Percentiles rank a stretch among this genome's conserved stretches.
Evolutionary conservation across 1,284 basidiomycete species (phyloP).

Genomic region (Macrocystidia cucumis): DNA sequence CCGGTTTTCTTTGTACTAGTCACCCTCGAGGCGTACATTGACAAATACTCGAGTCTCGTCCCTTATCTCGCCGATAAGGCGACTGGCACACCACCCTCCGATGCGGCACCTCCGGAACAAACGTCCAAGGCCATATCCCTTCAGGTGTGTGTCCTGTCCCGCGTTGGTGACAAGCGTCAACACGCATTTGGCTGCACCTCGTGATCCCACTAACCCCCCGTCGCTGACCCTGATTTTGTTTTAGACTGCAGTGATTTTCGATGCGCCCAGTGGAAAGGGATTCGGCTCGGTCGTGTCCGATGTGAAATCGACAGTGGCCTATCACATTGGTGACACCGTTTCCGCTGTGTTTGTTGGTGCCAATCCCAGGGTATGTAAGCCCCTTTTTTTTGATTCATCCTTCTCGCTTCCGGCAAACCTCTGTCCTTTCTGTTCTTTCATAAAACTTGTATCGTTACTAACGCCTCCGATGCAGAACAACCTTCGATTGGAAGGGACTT

Average conservation of each 20-base stretch:
- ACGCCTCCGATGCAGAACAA: slow-evolving; percentile 55
- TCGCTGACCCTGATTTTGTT: slow-evolving; percentile 4
- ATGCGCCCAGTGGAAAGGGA: slow-evolving; percentile 45
- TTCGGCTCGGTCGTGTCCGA: slow-evolving; percentile 67
- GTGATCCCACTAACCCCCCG: too few species aligned
- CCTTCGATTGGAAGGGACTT: slow-evolving; percentile 66
- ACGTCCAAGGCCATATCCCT: slow-evolving; percentile 62
- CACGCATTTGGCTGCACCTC: too few species aligned
- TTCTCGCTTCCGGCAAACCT: background rate
- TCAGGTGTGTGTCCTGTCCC: slow-evolving; percentile 30
- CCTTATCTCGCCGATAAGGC: slow-evolving; percentile 49
- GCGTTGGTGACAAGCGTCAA: slow-evolving; percentile 1
- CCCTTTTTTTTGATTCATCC: background rate
- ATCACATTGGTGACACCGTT: slow-evolving; percentile 53
- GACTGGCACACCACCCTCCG: slow-evolving; percentile 41
- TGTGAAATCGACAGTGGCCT: slow-evolving; percentile 41
- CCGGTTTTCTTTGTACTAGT: too few species aligned
- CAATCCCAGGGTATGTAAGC: slow-evolving; percentile 58
- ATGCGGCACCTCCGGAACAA: slow-evolving; percentile 61
- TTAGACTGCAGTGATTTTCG: slow-evolving; percentile 58
- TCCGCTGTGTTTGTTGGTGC: slow-evolving; percentile 66
- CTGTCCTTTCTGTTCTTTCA: slow-evolving; percentile 8
- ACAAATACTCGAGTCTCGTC: slow-evolving; percentile 65
- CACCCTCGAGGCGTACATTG: slow-evolving; percentile 74
- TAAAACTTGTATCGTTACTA: too few species aligned